Evolutionary conservation across 306 rosid genomes (phyloP), one percentile per base, ranked within the genome.

Genomic region (Cucurbita ficifolia): DNA sequence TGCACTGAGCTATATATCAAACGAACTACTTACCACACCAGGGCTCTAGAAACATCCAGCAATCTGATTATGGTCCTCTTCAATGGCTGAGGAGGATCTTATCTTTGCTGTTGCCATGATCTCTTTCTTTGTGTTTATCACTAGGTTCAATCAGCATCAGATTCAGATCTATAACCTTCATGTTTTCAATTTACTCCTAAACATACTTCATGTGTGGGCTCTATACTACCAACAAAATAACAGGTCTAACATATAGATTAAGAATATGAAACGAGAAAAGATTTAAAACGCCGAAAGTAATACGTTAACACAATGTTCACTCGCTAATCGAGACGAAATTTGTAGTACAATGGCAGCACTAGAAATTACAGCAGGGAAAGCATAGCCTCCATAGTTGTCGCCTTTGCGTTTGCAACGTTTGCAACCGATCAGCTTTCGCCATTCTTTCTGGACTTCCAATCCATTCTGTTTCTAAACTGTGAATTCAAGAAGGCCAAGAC

Each of bases 381-480:
- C 62, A 77, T 3, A 79, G 67, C 61, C 76, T 82, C 80, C 79
- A 63, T 62, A 81, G 78, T 62, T 46, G n/a, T 1, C 39, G 79
- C 67, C 77, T 80, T 62, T 33, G 81, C 7, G 78, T 39, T 77
- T 51, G 78, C 24, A n/a, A 52, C 7, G 78, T 39, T 77, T 55
- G 78, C 24, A n/a, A 52, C 42, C 19, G 75, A n/a, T 82, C 84
- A 36, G 85, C 84, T n/a, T 75, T 82, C 53, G 1, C 76, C 98
- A 92, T 92, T 76, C 91, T 83, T 76, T 76, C 90, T 0, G 98
- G 98, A 76, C 98, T 92, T 72, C 98, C 96, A 45, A 16, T 81
- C 98, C 98, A 92, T 79, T 90, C 93, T 16, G 75, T 19, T 2
- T 81, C 68, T 50, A 92, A 83, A 81, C 98, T 90, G 91, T 69